phyloP scores from a whole-genome alignment of 495 filamentous ascomycete species.

The Penicillium coprophilum region DNA sequence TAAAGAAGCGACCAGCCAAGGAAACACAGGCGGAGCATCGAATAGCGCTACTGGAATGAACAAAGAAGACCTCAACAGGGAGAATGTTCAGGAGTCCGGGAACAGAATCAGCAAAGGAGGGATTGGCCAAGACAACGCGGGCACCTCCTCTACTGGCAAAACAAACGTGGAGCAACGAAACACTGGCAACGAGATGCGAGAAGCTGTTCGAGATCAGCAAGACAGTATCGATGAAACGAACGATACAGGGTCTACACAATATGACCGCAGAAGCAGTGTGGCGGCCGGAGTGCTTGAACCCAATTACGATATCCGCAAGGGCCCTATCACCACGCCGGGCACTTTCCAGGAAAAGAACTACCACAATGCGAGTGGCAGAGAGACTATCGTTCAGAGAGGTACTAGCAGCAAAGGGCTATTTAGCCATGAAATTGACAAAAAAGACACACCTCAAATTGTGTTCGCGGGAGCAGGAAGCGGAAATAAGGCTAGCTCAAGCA shows the following conservation, averaged over 20 bases:
- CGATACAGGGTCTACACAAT: not conserved
- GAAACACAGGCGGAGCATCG: slow-evolving; percentile 7
- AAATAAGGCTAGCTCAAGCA: not conserved
- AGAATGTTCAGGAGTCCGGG: slow-evolving; percentile 11
- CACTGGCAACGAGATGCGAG: not conserved
- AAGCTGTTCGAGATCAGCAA: not conserved
- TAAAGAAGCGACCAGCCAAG: slow-evolving; percentile 6
- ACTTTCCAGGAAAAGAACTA: slow-evolving; percentile 11
- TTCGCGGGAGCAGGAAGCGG: not conserved
- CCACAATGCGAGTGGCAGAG: not conserved
- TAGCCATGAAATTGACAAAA: not conserved
- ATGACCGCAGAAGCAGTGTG: slow-evolving; percentile 5
- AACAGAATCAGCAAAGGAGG: slow-evolving; percentile 9
- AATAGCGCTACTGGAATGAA: slow-evolving; percentile 6
- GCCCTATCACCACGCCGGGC: slow-evolving; percentile 23
- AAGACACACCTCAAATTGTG: not conserved
- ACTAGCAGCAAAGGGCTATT: not conserved
- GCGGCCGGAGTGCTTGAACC: slow-evolving; percentile 11
- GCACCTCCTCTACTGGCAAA: not conserved
- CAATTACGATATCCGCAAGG: slow-evolving; percentile 29
- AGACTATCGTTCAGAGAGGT: slow-evolving; percentile 1
- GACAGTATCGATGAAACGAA: not conserved
- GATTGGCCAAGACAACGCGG: slow-evolving; percentile 5
- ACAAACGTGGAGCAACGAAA: slow-evolving; percentile 5
- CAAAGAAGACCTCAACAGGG: slow-evolving; percentile 9